These are phyloP conservation scores for Solanum hybrid DNA, from an alignment of 305 asterid species.

Conservation along the genomic window DNA sequence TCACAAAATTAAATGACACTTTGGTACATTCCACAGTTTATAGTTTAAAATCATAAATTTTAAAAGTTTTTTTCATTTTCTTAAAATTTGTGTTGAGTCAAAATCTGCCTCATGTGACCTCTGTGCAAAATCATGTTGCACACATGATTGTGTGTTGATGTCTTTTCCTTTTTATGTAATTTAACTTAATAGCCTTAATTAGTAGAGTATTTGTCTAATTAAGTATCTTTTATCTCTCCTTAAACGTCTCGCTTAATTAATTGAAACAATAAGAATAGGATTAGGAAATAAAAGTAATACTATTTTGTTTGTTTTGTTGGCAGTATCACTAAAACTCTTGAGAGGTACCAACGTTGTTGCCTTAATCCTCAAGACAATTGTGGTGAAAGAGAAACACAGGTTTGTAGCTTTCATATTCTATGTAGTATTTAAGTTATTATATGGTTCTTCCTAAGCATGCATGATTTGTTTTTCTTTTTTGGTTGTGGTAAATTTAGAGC, in stretches of 20 bases:
- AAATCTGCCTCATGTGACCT: background rate
- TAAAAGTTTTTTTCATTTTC: background rate
- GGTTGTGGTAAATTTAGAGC: conserved; percentile 29
- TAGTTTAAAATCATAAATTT: background rate
- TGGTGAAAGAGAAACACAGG: conserved; percentile 63
- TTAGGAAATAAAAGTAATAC: background rate
- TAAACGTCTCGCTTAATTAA: background rate
- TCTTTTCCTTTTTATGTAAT: background rate
- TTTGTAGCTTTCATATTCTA: background rate
- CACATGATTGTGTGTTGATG: background rate
- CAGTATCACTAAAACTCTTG: conserved; percentile 58
- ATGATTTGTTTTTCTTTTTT: background rate
- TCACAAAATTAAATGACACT: background rate
- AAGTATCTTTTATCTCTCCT: background rate
- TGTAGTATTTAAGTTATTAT: background rate
- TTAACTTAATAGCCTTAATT: background rate
- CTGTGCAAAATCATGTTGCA: background rate
- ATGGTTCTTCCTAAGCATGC: background rate
- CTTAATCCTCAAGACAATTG: conserved; percentile 48
- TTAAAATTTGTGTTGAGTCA: background rate
- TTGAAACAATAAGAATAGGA: background rate
- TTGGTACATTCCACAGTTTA: background rate
- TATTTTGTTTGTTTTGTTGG: background rate
- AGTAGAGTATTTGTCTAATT: background rate
- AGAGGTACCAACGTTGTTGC: conserved; percentile 65